Base-by-base conservation (phyloP, 495 filamentous ascomycete species). In the Viridothelium virens region DNA sequence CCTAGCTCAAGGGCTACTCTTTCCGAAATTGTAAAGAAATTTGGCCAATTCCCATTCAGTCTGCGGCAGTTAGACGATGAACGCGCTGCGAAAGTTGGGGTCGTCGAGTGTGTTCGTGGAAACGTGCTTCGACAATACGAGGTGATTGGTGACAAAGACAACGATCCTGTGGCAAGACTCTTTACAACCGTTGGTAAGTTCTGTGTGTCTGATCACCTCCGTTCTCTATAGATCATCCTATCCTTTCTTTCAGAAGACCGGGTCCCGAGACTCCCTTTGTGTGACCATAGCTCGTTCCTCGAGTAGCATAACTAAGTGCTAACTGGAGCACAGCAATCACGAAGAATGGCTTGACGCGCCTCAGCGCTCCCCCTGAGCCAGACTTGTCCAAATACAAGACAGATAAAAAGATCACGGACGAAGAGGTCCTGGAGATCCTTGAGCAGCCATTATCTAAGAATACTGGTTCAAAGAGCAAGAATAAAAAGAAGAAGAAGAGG, bases 381-480 rank as follows among this genome's bases (percentile, higher is more conserved):
- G 90, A 97, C 71, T 73, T 94, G 56, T 81, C 81, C 72, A 89
- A 91, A 78, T 83, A 86, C 83, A 91, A 93, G 83, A 87, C 89
- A 2, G 91, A 97, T 77, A 97, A 98, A 85, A 96, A 96, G 85
- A 94, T 98, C 74, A 89, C 87, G 66, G 92, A 97, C 72, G 90
- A 94, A 77, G 92, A 96, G 78, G 84, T 98, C 69, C 87, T 96
- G 64, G 89, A 91, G 82, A 93, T 98, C 68, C 82, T 98, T 61
- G 91, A 91, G 77, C 88, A 88, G 75, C 92, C 94, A 14, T 77
- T 96, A 64, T 82, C 88, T 68, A 87, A 84, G 72, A 88, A 87
- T 64, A 87, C 87, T 47, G 87, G 87, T 68, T 84, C 85, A 71
- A 91, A 89, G 79, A 84, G 82, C 73, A 86, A 86, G 78, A 89